Conservation (phyloP, 2,329 filamentous ascomycete genomes). For the Apiospora aurea region DNA sequence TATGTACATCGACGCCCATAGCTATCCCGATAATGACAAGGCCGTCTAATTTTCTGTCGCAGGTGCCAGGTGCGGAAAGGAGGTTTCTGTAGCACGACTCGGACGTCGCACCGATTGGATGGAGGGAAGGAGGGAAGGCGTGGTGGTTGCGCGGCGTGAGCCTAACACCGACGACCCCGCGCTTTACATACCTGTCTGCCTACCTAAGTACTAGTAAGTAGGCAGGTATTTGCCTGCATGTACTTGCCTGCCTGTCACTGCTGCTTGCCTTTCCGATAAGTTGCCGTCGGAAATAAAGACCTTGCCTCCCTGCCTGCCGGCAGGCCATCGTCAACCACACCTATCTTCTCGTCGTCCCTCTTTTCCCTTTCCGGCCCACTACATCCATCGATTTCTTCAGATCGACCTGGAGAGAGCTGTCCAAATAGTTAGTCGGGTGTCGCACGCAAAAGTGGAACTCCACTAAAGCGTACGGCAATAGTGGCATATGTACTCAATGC, state of each 20-base stretch:
- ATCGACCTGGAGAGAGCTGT: neutral
- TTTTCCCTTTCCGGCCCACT: neutral
- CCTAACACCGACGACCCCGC: slow-evolving; percentile 20
- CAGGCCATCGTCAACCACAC: neutral
- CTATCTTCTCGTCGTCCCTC: neutral
- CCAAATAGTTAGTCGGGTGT: neutral
- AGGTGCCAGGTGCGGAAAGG: neutral
- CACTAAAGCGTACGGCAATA: too few species aligned
- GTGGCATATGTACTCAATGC: too few species aligned
- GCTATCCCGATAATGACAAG: neutral
- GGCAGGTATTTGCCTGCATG: neutral
- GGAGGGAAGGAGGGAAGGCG: neutral
- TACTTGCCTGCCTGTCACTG: neutral
- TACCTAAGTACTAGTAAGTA: neutral
- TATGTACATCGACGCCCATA: neutral
- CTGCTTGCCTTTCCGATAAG: neutral
- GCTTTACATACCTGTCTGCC: neutral
- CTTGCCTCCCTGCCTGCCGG: neutral
- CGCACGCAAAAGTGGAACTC: too few species aligned
- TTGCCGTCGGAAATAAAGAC: neutral
- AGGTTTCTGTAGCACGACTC: neutral
- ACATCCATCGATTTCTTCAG: neutral
- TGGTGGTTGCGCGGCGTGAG: neutral
- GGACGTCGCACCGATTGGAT: neutral
- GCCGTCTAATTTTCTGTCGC: neutral